phyloP scores from a whole-genome alignment of 1,284 basidiomycete genomes.

The Ustilago nuda region DNA sequence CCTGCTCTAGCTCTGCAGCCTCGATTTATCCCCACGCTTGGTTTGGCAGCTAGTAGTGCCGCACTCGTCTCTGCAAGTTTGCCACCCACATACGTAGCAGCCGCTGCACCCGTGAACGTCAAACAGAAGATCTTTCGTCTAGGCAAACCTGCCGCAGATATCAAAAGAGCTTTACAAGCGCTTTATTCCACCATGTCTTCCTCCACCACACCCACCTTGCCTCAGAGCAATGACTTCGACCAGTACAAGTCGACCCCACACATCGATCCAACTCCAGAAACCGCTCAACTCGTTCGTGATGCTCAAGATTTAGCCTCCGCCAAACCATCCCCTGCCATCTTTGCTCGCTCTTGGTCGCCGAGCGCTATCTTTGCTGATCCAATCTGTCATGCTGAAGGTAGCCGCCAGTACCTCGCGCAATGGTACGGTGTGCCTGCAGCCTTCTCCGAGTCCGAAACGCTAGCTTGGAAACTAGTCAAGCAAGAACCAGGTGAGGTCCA shows the following conservation, averaged over 20 bases:
- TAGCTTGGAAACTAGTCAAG: constrained; percentile 73
- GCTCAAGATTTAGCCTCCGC: constrained; percentile 73
- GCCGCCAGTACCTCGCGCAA: constrained; percentile 66
- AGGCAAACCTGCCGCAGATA: constrained; percentile 12
- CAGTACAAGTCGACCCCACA: not conserved
- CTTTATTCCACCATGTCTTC: constrained; percentile 26
- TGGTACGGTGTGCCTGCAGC: constrained; percentile 77
- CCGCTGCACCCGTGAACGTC: not conserved
- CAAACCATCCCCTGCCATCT: constrained; percentile 74
- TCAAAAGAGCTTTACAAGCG: not conserved
- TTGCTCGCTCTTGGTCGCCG: constrained; percentile 75
- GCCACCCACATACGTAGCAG: not conserved
- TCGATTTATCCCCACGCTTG: not conserved
- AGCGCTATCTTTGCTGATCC: constrained; percentile 76
- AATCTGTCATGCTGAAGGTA: constrained; percentile 27
- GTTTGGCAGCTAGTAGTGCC: not conserved
- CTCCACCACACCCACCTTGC: not conserved
- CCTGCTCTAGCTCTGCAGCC: not conserved
- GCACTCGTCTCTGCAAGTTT: not conserved
- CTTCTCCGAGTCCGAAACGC: constrained; percentile 73
- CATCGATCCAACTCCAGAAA: constrained; percentile 6
- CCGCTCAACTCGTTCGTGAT: constrained; percentile 24
- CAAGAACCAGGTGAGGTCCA: constrained; percentile 74
- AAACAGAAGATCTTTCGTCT: constrained; percentile 22
- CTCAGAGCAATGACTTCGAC: not conserved